Percentiles rank a stretch among this genome's conserved stretches.
Conservation (phyloP, 345 rosid species). For the Kandelia obovata region DNA sequence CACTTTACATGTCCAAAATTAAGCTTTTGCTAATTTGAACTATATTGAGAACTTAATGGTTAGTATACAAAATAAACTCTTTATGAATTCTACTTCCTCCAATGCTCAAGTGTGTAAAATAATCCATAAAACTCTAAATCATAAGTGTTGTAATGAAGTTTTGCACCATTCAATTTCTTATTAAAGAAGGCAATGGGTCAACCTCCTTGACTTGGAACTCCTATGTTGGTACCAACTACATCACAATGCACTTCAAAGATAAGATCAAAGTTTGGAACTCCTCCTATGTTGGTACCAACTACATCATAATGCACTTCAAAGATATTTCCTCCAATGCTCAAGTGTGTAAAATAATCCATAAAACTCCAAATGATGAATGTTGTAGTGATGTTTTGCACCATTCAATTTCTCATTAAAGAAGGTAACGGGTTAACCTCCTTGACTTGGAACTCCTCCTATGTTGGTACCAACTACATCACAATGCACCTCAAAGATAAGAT, state of each 20-base stretch:
- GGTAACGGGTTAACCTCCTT: not conserved
- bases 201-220: not conserved
- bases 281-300: too few relatives aligned
- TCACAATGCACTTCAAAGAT: not conserved
- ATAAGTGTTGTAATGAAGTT: not conserved
- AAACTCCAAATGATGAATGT: not conserved
- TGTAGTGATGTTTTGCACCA: not conserved
- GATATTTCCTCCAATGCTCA: not conserved
- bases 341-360: not conserved
- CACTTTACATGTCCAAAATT: not conserved
- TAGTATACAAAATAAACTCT: not conserved
- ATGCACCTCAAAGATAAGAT: not conserved
- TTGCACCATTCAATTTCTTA: not conserved
- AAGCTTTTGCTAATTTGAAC: not conserved
- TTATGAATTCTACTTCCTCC: not conserved
- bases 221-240: not conserved
- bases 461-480: not conserved
- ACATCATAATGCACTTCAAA: too few relatives aligned
- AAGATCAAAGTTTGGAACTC: not conserved
- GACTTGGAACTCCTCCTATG: not conserved
- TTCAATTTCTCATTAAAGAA: not conserved
- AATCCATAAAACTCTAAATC: not conserved
- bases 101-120: not conserved
- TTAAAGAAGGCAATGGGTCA: not conserved
- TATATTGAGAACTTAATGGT: not conserved